A percentile compares a stretch with the other conserved stretches of the same genome.
Conservation (phyloP, 495 filamentous ascomycete species). For the Neohortaea acidophila region DNA sequence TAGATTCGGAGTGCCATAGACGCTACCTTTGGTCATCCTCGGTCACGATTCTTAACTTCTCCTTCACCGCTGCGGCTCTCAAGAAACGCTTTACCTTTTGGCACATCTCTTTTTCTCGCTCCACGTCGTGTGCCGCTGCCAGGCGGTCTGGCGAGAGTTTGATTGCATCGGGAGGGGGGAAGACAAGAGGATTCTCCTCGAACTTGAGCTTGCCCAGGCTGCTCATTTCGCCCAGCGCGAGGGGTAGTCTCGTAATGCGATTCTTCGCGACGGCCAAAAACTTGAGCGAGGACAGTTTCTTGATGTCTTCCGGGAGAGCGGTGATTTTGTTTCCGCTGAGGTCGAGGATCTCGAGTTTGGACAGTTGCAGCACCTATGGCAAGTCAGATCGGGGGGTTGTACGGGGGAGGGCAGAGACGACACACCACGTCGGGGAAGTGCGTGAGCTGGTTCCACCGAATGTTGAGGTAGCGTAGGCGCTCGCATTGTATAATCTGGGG, state of each 20-base stretch:
- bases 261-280: conserved; percentile 54
- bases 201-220: conserved; percentile 78
- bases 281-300: conserved; percentile 44
- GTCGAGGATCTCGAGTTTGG: conserved; percentile 81
- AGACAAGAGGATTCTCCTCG: conserved; percentile 65
- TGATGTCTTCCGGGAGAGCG: conserved; percentile 62
- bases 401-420: conserved; percentile 7
- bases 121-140: conserved; percentile 31
- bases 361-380: conserved; percentile 57
- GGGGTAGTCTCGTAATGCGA: conserved; percentile 65
- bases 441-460: conserved; percentile 69
- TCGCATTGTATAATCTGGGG: conserved; percentile 70
- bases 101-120: conserved; percentile 54
- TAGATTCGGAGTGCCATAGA: too few relatives aligned
- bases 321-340: conserved; percentile 72
- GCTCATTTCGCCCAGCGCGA: conserved; percentile 72
- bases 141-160: neutral
- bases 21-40: conserved; percentile 36
- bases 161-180: conserved; percentile 42
- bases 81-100: conserved; percentile 64
- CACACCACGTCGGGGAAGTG: conserved; percentile 78
- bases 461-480: conserved; percentile 86
- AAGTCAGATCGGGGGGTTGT: neutral
- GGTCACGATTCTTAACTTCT: conserved; percentile 34
- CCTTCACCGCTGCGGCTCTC: conserved; percentile 36